Conservation (phyloP, 805 yeast genomes). For the Metschnikowia hibisci region DNA sequence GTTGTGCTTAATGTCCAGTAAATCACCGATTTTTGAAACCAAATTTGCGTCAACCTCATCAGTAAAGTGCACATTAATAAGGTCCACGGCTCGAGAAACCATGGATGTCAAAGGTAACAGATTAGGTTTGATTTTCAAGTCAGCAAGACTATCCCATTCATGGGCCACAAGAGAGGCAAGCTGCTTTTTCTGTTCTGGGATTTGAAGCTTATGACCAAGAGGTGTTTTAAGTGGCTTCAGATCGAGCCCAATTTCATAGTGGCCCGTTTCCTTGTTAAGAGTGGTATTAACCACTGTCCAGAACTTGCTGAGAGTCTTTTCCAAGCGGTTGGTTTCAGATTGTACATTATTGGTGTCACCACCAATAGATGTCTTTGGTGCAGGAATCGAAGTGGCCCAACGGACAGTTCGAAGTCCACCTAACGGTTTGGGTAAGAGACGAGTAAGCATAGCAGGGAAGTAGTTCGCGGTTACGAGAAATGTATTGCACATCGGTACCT, state of each 20-base stretch:
- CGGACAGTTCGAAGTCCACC: neutral
- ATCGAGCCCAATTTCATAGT: constrained; percentile 61
- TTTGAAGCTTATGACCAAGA: constrained; percentile 60
- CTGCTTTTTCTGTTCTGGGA: constrained; percentile 56
- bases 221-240: constrained; percentile 81
- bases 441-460: neutral
- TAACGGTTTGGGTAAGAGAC: neutral
- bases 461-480: neutral
- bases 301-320: constrained; percentile 66
- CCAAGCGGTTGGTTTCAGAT: constrained; percentile 65
- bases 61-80: constrained; percentile 34
- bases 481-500: no score
- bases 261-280: constrained; percentile 25
- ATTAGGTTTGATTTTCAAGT: constrained; percentile 65
- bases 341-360: constrained; percentile 36
- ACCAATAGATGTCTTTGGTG: constrained; percentile 36
- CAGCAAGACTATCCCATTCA: constrained; percentile 81
- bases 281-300: constrained; percentile 71
- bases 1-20: constrained; percentile 52
- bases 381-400: constrained; percentile 1
- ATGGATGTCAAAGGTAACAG: constrained; percentile 84
- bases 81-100: constrained; percentile 81
- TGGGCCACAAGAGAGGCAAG: constrained; percentile 75
- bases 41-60: constrained; percentile 41
- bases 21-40: constrained; percentile 58